Conservation (phyloP, 495 filamentous ascomycete genomes). For the Penicillium maclennaniae region DNA sequence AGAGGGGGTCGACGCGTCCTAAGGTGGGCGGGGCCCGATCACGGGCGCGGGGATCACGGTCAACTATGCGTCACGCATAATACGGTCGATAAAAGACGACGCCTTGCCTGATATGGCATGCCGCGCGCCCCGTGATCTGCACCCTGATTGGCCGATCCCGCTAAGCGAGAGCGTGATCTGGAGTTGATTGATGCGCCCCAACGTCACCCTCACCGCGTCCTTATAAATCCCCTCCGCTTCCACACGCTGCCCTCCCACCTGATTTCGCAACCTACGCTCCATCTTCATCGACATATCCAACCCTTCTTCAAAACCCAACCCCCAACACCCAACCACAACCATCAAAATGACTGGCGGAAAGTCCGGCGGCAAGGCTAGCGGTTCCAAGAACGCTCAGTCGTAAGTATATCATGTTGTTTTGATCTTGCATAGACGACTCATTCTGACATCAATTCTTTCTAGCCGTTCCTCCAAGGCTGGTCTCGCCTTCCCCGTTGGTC, state of each 20-base stretch:
- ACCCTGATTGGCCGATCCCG: conserved; percentile 38
- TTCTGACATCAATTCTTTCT: conserved; percentile 35
- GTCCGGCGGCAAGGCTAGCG: conserved; percentile 97
- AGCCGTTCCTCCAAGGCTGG: conserved; percentile 99
- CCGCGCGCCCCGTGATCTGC: conserved; percentile 26
- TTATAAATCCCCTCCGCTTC: conserved; percentile 46
- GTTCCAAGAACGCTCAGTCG: conserved; percentile 97
- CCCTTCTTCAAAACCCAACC: conserved; percentile 26
- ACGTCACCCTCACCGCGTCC: conserved; percentile 43
- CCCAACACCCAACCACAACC: conserved; percentile 29
- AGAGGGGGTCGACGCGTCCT: conserved; percentile 26
- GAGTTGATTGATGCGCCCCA: conserved; percentile 32
- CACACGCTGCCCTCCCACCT: conserved; percentile 29
- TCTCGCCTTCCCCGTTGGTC: conserved; percentile 98
- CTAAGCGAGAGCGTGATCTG: conserved; percentile 53
- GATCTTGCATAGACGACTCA: neutral
- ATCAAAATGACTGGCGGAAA: conserved; percentile 99
- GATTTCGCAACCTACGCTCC: conserved; percentile 15
- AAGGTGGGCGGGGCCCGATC: conserved; percentile 1
- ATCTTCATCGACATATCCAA: conserved; percentile 23
- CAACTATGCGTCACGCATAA: neutral
- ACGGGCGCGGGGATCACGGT: conserved; percentile 18
- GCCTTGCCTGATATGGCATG: conserved; percentile 32
- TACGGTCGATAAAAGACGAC: conserved; percentile 22
- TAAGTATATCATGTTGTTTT: conserved; percentile 38